Conservation (phyloP, 805 yeast genomes). For the Saccharomycopsis capsularis region DNA sequence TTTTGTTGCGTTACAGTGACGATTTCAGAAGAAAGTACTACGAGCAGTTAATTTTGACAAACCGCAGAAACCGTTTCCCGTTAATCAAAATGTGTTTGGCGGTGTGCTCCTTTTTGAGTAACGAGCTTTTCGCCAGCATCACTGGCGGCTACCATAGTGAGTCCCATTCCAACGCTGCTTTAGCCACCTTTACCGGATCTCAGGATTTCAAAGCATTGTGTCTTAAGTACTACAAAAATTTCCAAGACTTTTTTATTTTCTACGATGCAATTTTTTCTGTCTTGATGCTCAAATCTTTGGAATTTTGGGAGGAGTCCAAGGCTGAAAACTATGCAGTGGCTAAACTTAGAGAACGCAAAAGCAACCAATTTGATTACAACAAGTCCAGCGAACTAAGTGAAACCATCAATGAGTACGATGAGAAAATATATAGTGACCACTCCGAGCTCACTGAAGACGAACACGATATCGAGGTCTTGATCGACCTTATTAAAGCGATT, state of each 20-base stretch:
- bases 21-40: constrained; percentile 55
- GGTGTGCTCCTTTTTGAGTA: constrained; percentile 28
- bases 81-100: constrained; percentile 34
- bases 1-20: constrained; percentile 50
- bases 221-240: constrained; percentile 5
- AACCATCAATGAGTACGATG: no score
- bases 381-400: no score
- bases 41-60: constrained; percentile 55
- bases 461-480: constrained; percentile 46
- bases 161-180: background rate
- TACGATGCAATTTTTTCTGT: constrained; percentile 27
- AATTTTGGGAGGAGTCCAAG: constrained; percentile 48
- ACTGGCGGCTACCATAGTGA: no score
- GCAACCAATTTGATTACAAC: constrained; percentile 41
- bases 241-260: background rate
- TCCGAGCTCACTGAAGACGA: constrained; percentile 44
- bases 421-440: no score
- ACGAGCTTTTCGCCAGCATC: constrained; percentile 20
- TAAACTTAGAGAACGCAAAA: no score
- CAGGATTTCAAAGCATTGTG: no score
- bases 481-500: constrained; percentile 37
- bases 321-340: constrained; percentile 34
- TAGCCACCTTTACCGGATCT: background rate
- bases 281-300: constrained; percentile 34
- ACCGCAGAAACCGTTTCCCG: constrained; percentile 46